phyloP scores from a whole-genome alignment of 176 grass and related monocot species.

The Carex pumila region DNA sequence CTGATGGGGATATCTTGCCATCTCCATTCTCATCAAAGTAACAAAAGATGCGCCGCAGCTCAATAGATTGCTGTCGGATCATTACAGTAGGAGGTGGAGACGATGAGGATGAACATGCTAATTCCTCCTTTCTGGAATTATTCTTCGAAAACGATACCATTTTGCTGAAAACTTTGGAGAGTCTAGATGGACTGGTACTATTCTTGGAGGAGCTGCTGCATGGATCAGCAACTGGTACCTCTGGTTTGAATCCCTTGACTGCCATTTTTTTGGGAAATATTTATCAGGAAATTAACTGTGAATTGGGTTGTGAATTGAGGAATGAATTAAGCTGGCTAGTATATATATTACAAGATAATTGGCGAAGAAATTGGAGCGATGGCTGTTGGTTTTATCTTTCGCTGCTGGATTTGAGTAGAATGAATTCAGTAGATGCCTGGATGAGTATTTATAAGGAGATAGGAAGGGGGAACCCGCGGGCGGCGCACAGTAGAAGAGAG shows the following conservation, averaged over 20 bases:
- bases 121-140: not conserved
- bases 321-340: not conserved
- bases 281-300: not conserved
- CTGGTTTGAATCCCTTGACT: not conserved
- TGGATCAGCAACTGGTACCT: not conserved
- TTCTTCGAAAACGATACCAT: not conserved
- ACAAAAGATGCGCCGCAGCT: conserved; percentile 18
- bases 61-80: not conserved
- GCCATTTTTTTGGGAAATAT: not conserved
- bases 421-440: not conserved
- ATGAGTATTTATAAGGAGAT: not conserved
- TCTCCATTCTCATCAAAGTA: conserved; percentile 36
- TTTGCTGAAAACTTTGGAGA: not conserved
- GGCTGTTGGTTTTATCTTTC: not conserved
- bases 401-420: not conserved
- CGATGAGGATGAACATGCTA: no score
- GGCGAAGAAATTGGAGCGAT: not conserved
- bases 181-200: not conserved
- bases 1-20: conserved; percentile 26
- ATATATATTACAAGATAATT: not conserved
- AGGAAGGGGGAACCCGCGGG: not conserved
- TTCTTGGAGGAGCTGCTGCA: not conserved
- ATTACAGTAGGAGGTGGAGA: not conserved
- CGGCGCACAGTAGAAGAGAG: no score
- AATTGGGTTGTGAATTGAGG: not conserved